Conservation (phyloP, 306 rosid genomes). For the Cucumis hystrix region DNA sequence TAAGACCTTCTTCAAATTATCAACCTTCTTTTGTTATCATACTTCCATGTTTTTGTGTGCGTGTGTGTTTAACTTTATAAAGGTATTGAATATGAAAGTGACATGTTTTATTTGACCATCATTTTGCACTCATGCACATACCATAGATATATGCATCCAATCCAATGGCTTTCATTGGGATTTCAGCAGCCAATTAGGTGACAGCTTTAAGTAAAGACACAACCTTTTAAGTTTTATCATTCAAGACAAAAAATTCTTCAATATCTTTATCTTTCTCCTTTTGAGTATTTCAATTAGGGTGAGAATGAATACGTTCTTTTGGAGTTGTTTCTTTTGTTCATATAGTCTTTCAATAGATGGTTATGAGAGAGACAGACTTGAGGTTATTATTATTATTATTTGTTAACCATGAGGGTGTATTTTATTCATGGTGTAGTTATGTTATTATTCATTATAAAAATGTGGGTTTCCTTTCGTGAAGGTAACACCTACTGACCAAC, state of each 20-base stretch:
- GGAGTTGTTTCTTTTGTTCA: background rate
- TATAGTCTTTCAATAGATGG: background rate
- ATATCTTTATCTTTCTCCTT: background rate
- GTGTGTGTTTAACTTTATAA: too few relatives aligned
- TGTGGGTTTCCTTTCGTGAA: background rate
- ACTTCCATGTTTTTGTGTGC: background rate
- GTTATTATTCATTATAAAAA: background rate
- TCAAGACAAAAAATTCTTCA: background rate
- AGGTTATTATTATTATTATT: background rate
- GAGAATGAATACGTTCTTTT: background rate
- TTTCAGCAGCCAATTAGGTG: background rate
- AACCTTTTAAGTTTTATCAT: background rate
- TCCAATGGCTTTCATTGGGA: background rate
- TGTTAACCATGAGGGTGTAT: background rate
- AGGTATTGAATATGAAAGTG: background rate
- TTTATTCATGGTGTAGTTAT: background rate
- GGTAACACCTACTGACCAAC: background rate
- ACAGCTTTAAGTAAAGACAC: background rate
- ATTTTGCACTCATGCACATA: background rate
- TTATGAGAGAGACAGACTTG: background rate
- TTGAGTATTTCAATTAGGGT: background rate
- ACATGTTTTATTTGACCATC: background rate
- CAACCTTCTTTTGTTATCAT: background rate
- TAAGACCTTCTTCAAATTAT: background rate
- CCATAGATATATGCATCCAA: background rate